Conservation (phyloP, 805 yeast genomes). For the fission yeast (Schizosaccharomyces pombe) region DNA sequence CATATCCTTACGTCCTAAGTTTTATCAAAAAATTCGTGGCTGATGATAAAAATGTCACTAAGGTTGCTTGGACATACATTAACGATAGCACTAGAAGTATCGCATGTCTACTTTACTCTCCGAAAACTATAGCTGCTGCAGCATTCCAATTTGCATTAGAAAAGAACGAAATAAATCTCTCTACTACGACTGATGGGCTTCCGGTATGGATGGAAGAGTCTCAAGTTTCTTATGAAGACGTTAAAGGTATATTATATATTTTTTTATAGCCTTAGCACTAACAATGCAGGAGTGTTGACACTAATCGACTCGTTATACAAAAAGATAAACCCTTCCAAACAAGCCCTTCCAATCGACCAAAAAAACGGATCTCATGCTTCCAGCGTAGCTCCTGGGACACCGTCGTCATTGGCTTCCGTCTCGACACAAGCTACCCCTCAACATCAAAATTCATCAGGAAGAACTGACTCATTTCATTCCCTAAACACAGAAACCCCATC, state of each 20-base stretch:
- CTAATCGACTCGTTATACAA: background rate
- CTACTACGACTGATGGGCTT: background rate
- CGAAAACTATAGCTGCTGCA: conserved; percentile 18
- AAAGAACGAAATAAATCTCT: background rate
- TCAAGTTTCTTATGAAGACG: background rate
- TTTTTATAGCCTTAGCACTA: background rate
- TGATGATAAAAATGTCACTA: conserved; percentile 11
- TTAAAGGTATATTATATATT: background rate
- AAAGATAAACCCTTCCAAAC: background rate
- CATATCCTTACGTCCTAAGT: conserved; percentile 13
- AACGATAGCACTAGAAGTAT: conserved; percentile 20
- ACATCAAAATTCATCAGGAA: background rate
- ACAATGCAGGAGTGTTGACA: background rate
- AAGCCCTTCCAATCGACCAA: background rate
- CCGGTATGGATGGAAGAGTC: background rate
- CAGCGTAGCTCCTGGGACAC: too few relatives aligned
- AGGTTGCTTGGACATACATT: conserved; percentile 17
- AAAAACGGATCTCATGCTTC: too few relatives aligned
- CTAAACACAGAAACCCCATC: background rate
- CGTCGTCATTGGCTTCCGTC: too few relatives aligned
- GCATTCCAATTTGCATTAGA: conserved; percentile 17
- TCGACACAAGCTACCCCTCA: too few relatives aligned
- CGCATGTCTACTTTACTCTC: conserved; percentile 15
- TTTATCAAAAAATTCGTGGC: conserved; percentile 9
- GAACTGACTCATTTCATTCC: background rate